Percentiles rank a stretch among this genome's conserved stretches.
Conservation (phyloP, 164 flowering plant species). For the Nymphaea colorata region DNA sequence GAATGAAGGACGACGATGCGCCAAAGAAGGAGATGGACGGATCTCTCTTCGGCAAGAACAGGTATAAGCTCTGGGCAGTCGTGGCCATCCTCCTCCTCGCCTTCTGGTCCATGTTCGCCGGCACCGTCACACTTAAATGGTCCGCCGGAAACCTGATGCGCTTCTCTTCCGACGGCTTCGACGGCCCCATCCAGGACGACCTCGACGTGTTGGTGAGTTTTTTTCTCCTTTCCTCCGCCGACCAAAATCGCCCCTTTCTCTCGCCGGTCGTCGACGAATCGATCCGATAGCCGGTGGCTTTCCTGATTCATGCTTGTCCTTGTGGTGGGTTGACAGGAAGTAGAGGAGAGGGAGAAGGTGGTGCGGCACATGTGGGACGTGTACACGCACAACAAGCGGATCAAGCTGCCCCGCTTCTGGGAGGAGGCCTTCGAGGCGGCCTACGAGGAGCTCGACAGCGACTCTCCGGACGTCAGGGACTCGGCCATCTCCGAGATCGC, state of each 20-base stretch:
- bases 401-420: constrained; percentile 78
- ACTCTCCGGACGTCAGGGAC: constrained; percentile 49
- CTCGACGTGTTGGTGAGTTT: constrained; percentile 73
- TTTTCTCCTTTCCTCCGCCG: background rate
- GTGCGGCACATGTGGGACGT: constrained; percentile 99
- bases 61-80: constrained; percentile 91
- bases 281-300: too few relatives aligned
- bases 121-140: constrained; percentile 87
- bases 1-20: constrained; percentile 68
- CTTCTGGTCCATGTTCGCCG: constrained; percentile 97
- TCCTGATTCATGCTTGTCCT: too few relatives aligned
- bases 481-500: constrained; percentile 87
- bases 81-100: constrained; percentile 82
- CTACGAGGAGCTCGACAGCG: constrained; percentile 77
- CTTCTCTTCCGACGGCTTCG: constrained; percentile 41
- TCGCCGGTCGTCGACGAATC: background rate
- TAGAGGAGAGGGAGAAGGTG: constrained; percentile 97
- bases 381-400: constrained; percentile 66
- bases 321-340: constrained; percentile 37
- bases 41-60: constrained; percentile 49
- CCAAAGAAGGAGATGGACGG: constrained; percentile 36
- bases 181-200: constrained; percentile 49
- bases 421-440: constrained; percentile 94
- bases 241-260: background rate
- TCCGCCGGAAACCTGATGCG: constrained; percentile 76